Evolutionary conservation across 106 monocot genomes (phyloP), one percentile per base, ranked within the genome.

Genomic region (Vanilla planifolia): DNA sequence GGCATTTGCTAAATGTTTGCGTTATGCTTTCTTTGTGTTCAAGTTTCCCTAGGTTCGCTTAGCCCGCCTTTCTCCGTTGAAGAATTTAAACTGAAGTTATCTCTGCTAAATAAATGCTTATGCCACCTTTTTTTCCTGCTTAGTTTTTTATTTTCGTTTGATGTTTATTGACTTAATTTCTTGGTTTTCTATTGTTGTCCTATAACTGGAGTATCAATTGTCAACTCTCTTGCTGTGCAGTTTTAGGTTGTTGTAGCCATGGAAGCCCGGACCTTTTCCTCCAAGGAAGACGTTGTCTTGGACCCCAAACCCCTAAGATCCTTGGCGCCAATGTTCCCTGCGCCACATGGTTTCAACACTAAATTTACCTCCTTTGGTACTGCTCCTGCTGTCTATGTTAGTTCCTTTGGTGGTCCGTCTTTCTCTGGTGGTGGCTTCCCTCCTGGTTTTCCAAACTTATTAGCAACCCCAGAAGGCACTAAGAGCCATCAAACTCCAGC

Each of bases 271-370:
- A 33, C 57, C 0, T 26, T 57, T 57, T 35, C 57, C 0, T 39
- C 64, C 13, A 17, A 65, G 15, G 55, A 62, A 24, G 37, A 23
- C 48, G 65, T 44, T 13, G 62, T 59, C 1, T 52, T 95, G 40
- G 89, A 95, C 63, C 83, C 70, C 1, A 95, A 89, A 43, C 89
- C 94, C 1, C 33, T 95, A 35, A 57, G 83, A 46, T 65, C 79
- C 40, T 48, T 95, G 45, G 60, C 89, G 14, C 93, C 93, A 15
- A 82, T 93, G 89, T 82, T 89, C 59, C 93, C 93, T 6, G 41
- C 80, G 1, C 69, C 83, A 22, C 51, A 75, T 30, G 89, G 89
- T 4, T 50, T 73, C 55, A 67, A 78, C 2, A 56, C 75, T 10
- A 27, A 62, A 33, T 43, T 65, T 33, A 59, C 71, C 8, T 63